Evolutionary conservation across 1,139 yeast genomes (phyloP).

Genomic region (Blastobotrys apis): DNA sequence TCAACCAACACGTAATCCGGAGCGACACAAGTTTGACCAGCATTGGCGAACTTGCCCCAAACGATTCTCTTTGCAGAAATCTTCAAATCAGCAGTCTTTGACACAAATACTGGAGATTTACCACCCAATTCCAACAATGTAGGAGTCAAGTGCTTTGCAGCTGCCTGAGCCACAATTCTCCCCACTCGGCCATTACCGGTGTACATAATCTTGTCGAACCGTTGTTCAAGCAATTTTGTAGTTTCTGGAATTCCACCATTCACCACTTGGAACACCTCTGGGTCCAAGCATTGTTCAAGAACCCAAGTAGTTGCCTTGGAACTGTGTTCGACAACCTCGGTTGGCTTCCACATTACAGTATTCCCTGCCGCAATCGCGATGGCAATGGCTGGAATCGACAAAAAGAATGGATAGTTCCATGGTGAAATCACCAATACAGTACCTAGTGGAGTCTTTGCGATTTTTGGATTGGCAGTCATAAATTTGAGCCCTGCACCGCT

Average conservation of each 20-base stretch:
- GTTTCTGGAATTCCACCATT: constrained; percentile 76
- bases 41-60: constrained; percentile 75
- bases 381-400: constrained; percentile 62
- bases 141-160: constrained; percentile 83
- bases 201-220: constrained; percentile 78
- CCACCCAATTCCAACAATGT: constrained; percentile 84
- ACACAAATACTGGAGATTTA: constrained; percentile 78
- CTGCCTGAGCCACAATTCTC: constrained; percentile 68
- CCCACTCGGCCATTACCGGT: constrained; percentile 84
- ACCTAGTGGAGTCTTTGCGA: constrained; percentile 72
- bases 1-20: constrained; percentile 78
- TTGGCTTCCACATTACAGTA: constrained; percentile 72
- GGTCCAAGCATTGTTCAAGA: constrained; percentile 52
- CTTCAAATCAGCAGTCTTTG: constrained; percentile 45
- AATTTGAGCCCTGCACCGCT: constrained; percentile 45
- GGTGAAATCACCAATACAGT: constrained; percentile 74
- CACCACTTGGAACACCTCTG: constrained; percentile 54
- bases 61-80: constrained; percentile 62
- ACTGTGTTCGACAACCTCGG: constrained; percentile 68
- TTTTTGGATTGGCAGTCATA: constrained; percentile 45
- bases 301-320: constrained; percentile 53
- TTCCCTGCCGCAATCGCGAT: constrained; percentile 91
- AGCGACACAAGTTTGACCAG: constrained; percentile 92
- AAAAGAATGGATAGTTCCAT: constrained; percentile 76
- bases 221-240: constrained; percentile 56